Evolutionary conservation across 179 eudicot genomes (phyloP), one percentile per base, ranked within the genome.

Genomic region (Beta corolliflora): DNA sequence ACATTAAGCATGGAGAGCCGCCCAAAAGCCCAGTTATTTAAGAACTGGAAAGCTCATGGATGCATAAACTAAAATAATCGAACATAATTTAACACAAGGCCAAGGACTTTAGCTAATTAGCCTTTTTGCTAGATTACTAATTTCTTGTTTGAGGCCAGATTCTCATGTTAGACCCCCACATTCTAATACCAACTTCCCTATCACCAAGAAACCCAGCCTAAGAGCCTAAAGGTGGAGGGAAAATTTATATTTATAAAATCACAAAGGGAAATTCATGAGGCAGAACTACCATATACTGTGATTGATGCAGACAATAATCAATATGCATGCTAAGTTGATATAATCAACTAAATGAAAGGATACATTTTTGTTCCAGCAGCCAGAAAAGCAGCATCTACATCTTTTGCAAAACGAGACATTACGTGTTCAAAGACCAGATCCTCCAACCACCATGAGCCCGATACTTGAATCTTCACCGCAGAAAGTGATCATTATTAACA

Each of bases 281-380:
- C n/a, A 71, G 6, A 75, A 19, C 48, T 50, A 56, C 78, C 52
- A 56, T 9, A 75, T 5, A 56, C 29, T 2, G 31, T 15, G 16
- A 21, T 9, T 2, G 52, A 19, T 59, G 18, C 18, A 44, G 2
- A 23, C 2, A 11, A 19, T 12, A 54, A 1, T 53, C n/a, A 6
- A 54, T 9, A 19, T n/a, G 50, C 58, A 55, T 13, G 9, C 14
- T 19, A 74, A 18, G 6, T 7, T 70, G 21, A 71, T 66, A 23
- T 10, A 11, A 46, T 61, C 13, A 74, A 56, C 50, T 58, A 64
- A 21, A 79, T 44, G 46, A 77, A 41, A 76, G 92, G 91, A 90
- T 90, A 90, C 92, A 79, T 73, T 79, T 90, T 88, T 52, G 85
- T 79, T 79, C 91, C 92, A 63, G 89, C 90, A 25, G 86, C 91